Evolutionary conservation across 1,284 basidiomycete species (phyloP).

Genomic region (Tilletia horrida): DNA sequence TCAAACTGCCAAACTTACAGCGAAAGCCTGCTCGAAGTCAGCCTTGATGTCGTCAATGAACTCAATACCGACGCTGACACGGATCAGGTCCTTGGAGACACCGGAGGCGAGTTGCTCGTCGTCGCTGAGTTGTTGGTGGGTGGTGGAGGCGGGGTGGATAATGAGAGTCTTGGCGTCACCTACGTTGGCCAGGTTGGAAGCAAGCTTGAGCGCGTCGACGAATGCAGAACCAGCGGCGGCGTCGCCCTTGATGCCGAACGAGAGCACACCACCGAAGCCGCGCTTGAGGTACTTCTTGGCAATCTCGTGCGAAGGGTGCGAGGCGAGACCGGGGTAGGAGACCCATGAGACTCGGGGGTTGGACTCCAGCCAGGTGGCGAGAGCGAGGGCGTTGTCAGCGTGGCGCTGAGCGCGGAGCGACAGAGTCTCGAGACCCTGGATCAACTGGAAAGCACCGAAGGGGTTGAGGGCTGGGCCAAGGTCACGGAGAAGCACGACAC

Average conservation of each 20-base stretch:
- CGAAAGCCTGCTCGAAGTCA: slow-evolving; percentile 70
- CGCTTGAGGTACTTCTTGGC: slow-evolving; percentile 60
- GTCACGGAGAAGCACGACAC: slow-evolving; percentile 73
- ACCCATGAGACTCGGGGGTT: slow-evolving; percentile 76
- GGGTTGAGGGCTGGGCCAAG: slow-evolving; percentile 73
- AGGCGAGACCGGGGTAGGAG: slow-evolving; percentile 71
- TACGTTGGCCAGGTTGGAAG: slow-evolving; percentile 61
- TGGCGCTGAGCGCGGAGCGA: slow-evolving; percentile 74
- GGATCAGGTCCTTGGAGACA: slow-evolving; percentile 75
- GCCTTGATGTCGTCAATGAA: slow-evolving; percentile 69
- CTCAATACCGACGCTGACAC: slow-evolving; percentile 78
- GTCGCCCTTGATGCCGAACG: slow-evolving; percentile 75
- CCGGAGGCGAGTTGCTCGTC: slow-evolving; percentile 70
- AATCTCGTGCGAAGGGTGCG: slow-evolving; percentile 65
- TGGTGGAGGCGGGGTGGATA: slow-evolving; percentile 73
- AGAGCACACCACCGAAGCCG: slow-evolving; percentile 72
- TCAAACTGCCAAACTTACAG: slow-evolving; percentile 19
- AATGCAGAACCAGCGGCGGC: slow-evolving; percentile 64
- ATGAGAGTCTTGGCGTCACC: slow-evolving; percentile 53
- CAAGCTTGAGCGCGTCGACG: slow-evolving; percentile 72
- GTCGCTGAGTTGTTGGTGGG: slow-evolving; percentile 71
- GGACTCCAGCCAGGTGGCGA: slow-evolving; percentile 71
- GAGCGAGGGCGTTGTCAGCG: slow-evolving; percentile 68
- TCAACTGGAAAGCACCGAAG: slow-evolving; percentile 75
- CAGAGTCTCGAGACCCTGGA: slow-evolving; percentile 82